Percentiles rank a stretch among this genome's conserved stretches.
Evolutionary conservation across 768 basidiomycete genomes (phyloP).

Genomic region (Lactarius hengduanensis): DNA sequence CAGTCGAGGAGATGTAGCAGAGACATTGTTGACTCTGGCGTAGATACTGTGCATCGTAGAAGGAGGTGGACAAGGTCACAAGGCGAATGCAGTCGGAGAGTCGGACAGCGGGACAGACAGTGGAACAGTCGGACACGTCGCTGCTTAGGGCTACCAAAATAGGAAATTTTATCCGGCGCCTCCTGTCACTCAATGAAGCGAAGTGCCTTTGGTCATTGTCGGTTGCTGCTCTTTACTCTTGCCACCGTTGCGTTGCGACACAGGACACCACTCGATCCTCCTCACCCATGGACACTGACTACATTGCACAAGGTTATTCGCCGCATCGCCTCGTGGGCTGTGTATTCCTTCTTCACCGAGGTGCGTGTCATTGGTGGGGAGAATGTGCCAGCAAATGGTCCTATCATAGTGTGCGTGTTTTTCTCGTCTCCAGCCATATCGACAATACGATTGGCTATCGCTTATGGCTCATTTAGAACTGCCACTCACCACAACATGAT

Average conservation of each 20-base stretch:
- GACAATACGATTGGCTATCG: background rate
- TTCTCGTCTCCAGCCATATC: background rate
- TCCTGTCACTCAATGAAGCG: background rate
- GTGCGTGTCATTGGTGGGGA: slow-evolving; percentile 81
- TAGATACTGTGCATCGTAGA: slow-evolving; percentile 64
- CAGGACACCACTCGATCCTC: background rate
- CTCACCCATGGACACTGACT: slow-evolving; percentile 35
- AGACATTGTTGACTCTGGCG: slow-evolving; percentile 70
- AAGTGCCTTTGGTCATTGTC: background rate
- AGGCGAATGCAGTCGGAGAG: background rate
- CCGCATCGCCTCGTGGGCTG: slow-evolving; percentile 66
- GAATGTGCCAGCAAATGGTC: slow-evolving; percentile 83
- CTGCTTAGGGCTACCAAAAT: slow-evolving; percentile 1
- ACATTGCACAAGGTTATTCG: slow-evolving; percentile 72
- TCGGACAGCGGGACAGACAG: background rate
- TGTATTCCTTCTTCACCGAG: slow-evolving; percentile 86
- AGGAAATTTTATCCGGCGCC: slow-evolving; percentile 20
- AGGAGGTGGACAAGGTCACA: background rate
- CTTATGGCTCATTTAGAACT: slow-evolving; percentile 46
- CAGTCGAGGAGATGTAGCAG: slow-evolving; percentile 70
- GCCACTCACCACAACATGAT: slow-evolving; percentile 96
- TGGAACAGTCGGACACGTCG: slow-evolving; percentile 10
- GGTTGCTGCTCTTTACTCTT: background rate
- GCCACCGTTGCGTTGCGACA: background rate
- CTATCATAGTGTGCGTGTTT: slow-evolving; percentile 86